Evolutionary conservation across 164 flowering plant genomes (phyloP).

Genomic region (Santalum album): DNA sequence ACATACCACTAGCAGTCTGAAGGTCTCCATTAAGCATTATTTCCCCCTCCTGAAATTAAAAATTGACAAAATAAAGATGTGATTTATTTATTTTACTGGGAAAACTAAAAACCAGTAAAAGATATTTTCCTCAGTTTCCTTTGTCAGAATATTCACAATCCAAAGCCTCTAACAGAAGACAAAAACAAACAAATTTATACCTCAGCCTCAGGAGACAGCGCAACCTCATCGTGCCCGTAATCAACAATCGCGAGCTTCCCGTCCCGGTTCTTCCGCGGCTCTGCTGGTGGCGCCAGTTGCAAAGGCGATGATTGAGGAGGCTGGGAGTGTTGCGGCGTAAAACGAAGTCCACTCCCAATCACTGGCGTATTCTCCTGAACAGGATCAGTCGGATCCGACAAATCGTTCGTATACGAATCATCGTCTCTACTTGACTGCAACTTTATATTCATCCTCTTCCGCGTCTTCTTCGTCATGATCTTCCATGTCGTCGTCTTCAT

Average conservation of each 20-base stretch:
- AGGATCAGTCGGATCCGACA: constrained; percentile 10
- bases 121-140: too few relatives aligned
- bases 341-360: too few relatives aligned
- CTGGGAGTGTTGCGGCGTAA: constrained; percentile 3
- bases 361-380: too few relatives aligned
- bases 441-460: constrained; percentile 2
- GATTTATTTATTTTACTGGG: too few relatives aligned
- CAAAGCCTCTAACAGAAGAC: not conserved
- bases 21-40: constrained; percentile 26
- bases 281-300: constrained; percentile 6
- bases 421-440: constrained; percentile 10
- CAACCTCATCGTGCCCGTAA: constrained; percentile 77
- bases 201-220: constrained; percentile 93
- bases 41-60: constrained; percentile 45
- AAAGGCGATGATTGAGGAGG: constrained; percentile 5
- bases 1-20: constrained; percentile 36
- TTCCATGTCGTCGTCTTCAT: constrained; percentile 67
- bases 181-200: constrained; percentile 20
- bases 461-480: constrained; percentile 28
- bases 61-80: too few relatives aligned
- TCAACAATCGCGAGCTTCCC: constrained; percentile 52
- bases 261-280: constrained; percentile 14
- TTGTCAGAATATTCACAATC: too few relatives aligned
- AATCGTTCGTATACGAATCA: constrained; percentile 11
- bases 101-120: too few relatives aligned